These are phyloP conservation scores for Lunularia cruciata DNA, from an alignment of 225 moss, liverwort and hornwort genomes.

Conservation along the genomic window DNA sequence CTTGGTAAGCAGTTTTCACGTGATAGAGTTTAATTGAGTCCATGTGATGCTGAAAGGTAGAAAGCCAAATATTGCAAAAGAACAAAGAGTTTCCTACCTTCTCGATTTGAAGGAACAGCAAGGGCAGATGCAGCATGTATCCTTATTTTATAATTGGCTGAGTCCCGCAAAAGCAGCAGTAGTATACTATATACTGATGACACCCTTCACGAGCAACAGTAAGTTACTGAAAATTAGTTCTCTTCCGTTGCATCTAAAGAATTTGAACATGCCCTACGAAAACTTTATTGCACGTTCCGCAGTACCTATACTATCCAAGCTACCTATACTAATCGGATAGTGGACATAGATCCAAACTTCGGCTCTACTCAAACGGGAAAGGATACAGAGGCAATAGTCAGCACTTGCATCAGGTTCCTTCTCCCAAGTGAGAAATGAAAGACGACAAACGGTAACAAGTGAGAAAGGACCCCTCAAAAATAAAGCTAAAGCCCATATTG, in stretches of 20 bases:
- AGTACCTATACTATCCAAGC: no score
- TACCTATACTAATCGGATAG: no score
- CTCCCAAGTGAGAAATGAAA: no score
- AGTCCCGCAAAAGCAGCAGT: slow-evolving; percentile 72
- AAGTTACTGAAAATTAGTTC: background rate
- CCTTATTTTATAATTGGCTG: slow-evolving; percentile 81
- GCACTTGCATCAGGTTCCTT: no score
- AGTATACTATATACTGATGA: slow-evolving; percentile 84
- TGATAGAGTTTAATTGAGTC: background rate
- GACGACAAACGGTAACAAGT: no score
- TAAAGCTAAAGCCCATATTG: no score
- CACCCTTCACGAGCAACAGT: slow-evolving; percentile 52
- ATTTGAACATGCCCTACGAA: no score
- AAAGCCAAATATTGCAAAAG: background rate
- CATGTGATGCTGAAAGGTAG: background rate
- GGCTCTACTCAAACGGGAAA: no score
- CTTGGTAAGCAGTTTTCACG: background rate
- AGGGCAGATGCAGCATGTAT: slow-evolving; percentile 93
- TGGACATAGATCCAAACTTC: no score
- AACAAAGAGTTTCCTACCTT: slow-evolving; percentile 51
- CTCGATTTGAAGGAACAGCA: slow-evolving; percentile 73
- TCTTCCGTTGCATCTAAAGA: background rate
- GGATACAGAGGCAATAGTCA: no score
- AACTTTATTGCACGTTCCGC: no score
- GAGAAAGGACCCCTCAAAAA: no score